These are phyloP conservation scores for Maudiozyma saulgeensis DNA, from an alignment of 805 yeast species.

Conservation along the genomic window DNA sequence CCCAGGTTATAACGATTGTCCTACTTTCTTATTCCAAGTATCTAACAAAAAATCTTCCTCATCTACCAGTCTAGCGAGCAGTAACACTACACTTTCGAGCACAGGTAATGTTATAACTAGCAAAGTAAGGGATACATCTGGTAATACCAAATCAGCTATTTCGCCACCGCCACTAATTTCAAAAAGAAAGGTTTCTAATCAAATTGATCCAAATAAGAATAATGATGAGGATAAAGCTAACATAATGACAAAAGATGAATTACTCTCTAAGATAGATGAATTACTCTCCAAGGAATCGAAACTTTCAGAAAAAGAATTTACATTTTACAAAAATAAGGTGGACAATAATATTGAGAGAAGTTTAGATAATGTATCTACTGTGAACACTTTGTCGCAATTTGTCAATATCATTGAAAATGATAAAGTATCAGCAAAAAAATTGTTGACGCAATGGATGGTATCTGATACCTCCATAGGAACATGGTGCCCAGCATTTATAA, in stretches of 20 bases:
- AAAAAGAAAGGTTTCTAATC: background rate
- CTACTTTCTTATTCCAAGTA: conserved; percentile 24
- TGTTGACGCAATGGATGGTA: conserved; percentile 45
- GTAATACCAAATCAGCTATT: conserved; percentile 12
- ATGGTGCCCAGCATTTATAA: conserved; percentile 64
- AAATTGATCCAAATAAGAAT: background rate
- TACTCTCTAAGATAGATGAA: conserved; percentile 16
- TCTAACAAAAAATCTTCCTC: conserved; percentile 8
- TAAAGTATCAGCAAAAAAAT: conserved; percentile 26
- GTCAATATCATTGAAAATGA: conserved; percentile 16
- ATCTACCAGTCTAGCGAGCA: background rate
- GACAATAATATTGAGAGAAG: conserved; percentile 19
- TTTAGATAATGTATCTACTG: conserved; percentile 24
- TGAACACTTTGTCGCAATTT: conserved; percentile 18
- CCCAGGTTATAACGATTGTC: conserved; percentile 38
- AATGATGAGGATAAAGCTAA: no score
- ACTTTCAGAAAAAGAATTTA: conserved; percentile 35
- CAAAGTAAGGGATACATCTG: conserved; percentile 12
- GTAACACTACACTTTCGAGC: background rate
- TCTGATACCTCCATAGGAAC: conserved; percentile 43
- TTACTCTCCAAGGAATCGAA: conserved; percentile 23
- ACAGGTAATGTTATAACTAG: conserved; percentile 5
- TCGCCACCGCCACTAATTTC: conserved; percentile 15
- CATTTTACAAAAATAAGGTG: conserved; percentile 37
- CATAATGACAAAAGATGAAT: conserved; percentile 6